These are phyloP conservation scores for Vaccinium macrocarpon DNA, from an alignment of 148 eudicot species.

Conservation along the genomic window DNA sequence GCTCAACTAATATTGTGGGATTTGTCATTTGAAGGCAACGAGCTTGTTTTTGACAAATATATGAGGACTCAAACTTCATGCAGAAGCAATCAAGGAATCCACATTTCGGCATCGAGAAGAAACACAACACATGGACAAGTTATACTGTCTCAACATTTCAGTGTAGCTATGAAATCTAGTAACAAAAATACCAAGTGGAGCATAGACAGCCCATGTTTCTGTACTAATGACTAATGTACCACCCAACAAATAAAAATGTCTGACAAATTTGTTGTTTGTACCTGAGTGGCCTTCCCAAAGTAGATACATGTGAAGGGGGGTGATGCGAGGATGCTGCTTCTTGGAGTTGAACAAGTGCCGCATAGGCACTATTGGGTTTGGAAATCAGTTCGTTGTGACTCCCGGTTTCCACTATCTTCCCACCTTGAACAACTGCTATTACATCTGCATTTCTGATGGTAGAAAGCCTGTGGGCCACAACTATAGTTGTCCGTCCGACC, in stretches of 20 bases:
- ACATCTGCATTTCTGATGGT: slow-evolving; percentile 88
- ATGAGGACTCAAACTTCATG: not conserved
- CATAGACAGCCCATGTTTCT: not conserved
- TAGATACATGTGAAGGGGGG: slow-evolving; percentile 45
- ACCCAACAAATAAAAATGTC: not conserved
- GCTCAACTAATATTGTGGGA: too few relatives aligned
- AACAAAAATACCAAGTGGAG: not conserved
- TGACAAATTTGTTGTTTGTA: slow-evolving; percentile 11
- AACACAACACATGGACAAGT: not conserved
- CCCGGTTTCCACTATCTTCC: slow-evolving; percentile 81
- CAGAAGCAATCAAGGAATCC: not conserved
- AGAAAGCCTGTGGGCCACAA: slow-evolving; percentile 93
- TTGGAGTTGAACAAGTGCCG: slow-evolving; percentile 80
- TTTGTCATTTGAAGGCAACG: not conserved
- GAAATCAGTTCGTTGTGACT: slow-evolving; percentile 88
- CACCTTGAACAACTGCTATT: slow-evolving; percentile 85
- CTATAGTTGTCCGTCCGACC: slow-evolving; percentile 91
- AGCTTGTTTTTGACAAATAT: not conserved
- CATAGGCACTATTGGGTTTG: slow-evolving; percentile 67
- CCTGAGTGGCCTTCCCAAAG: slow-evolving; percentile 59
- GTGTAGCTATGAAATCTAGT: not conserved
- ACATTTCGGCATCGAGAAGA: not conserved
- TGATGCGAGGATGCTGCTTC: slow-evolving; percentile 55
- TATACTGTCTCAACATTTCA: not conserved
- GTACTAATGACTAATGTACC: not conserved